Conservation (phyloP, 1,284 basidiomycete genomes). For the Phellinidium pouzarii region DNA sequence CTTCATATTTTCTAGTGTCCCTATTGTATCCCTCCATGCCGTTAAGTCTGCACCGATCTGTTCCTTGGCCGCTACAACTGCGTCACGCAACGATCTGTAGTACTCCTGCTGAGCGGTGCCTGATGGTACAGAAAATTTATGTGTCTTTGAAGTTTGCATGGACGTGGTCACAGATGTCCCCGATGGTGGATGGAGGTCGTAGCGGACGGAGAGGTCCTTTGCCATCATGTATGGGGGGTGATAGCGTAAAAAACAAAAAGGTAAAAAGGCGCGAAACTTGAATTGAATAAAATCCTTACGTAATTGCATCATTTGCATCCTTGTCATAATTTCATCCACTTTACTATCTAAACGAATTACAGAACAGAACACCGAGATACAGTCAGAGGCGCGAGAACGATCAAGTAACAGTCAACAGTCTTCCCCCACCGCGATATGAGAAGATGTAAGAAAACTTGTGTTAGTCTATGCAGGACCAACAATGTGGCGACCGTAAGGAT, state of each 20-base stretch:
- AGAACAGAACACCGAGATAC: no score
- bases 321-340: no score
- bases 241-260: not conserved
- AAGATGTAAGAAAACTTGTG: not conserved
- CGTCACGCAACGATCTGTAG: slow-evolving; percentile 43
- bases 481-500: not conserved
- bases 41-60: slow-evolving; percentile 58
- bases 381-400: no score
- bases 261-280: no score
- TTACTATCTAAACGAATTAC: no score
- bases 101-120: slow-evolving; percentile 33
- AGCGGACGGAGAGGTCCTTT: slow-evolving; percentile 39
- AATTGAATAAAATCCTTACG: no score
- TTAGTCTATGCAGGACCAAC: not conserved
- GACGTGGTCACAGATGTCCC: slow-evolving; percentile 23
- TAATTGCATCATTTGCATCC: no score
- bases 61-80: slow-evolving; percentile 45
- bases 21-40: slow-evolving; percentile 61
- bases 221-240: slow-evolving; percentile 26
- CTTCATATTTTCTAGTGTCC: slow-evolving; percentile 47
- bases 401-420: no score
- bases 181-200: slow-evolving; percentile 43
- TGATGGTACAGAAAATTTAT: slow-evolving; percentile 32
- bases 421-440: no score
- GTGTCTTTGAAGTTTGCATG: slow-evolving; percentile 29